These are phyloP conservation scores for Lasiodiplodia gonubiensis DNA, from an alignment of 2,329 filamentous ascomycete genomes.

Conservation along the genomic window DNA sequence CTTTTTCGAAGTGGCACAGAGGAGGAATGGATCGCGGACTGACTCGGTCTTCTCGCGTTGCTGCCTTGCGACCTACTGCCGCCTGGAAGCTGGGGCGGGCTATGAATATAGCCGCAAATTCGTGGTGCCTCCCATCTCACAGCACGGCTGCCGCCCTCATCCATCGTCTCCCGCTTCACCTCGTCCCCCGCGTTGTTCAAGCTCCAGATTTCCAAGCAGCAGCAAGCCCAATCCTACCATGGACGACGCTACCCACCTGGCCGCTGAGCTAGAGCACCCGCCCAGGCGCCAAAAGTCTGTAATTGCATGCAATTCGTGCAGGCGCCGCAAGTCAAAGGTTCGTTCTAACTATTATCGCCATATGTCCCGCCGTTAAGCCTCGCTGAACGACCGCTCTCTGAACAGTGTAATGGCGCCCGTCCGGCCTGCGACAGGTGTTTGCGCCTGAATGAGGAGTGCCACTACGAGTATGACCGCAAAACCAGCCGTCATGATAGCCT, in stretches of 20 bases:
- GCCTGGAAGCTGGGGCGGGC: too few relatives aligned
- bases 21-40: too few relatives aligned
- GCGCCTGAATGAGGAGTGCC: constrained; percentile 25
- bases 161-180: constrained; percentile 9
- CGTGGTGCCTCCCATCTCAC: constrained; percentile 13
- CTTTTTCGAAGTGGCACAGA: too few relatives aligned
- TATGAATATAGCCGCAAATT: constrained; percentile 11
- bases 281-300: constrained; percentile 25
- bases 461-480: constrained; percentile 22
- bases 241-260: constrained; percentile 1
- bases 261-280: background rate
- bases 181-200: too few relatives aligned
- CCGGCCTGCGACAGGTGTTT: constrained; percentile 20
- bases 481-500: constrained; percentile 26
- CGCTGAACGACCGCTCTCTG: constrained; percentile 12
- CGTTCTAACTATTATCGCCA: background rate
- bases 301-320: constrained; percentile 25
- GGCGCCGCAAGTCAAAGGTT: constrained; percentile 27
- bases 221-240: background rate
- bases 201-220: too few relatives aligned
- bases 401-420: constrained; percentile 23
- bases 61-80: too few relatives aligned
- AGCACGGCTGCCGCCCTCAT: constrained; percentile 4
- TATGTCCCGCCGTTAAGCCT: background rate
- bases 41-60: too few relatives aligned